These are phyloP conservation scores for Aspergillus ostianus DNA, from an alignment of 495 filamentous ascomycete genomes.

Conservation along the genomic window DNA sequence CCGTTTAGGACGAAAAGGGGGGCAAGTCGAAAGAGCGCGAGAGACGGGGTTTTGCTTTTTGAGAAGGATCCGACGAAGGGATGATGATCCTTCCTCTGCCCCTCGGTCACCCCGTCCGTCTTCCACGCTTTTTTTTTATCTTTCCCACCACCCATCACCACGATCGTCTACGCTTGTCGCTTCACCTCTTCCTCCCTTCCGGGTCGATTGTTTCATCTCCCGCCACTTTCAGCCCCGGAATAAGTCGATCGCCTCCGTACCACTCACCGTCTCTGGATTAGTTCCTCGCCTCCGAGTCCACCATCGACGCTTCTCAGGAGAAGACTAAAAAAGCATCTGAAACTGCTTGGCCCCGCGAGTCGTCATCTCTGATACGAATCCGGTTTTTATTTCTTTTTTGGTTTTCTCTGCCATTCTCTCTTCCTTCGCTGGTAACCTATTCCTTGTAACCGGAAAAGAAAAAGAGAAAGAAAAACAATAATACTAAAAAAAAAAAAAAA, in stretches of 20 bases:
- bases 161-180: slow-evolving; percentile 9
- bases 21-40: neutral
- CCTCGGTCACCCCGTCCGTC: neutral
- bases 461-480: too few relatives aligned
- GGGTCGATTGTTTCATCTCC: slow-evolving; percentile 21
- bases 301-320: neutral
- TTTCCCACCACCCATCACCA: neutral
- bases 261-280: slow-evolving; percentile 1
- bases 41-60: neutral
- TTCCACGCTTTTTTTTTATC: neutral
- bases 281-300: slow-evolving; percentile 4
- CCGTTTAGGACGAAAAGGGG: neutral
- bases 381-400: neutral
- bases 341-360: neutral
- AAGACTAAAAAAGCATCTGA: slow-evolving; percentile 6
- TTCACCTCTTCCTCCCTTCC: neutral
- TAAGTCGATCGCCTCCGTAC: slow-evolving; percentile 6
- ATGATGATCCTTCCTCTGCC: neutral
- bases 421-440: neutral
- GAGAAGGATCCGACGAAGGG: neutral
- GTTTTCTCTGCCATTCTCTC: neutral
- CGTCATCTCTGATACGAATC: neutral
- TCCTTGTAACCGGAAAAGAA: too few relatives aligned
- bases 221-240: slow-evolving; percentile 18
- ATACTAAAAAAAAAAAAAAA: neutral